These are phyloP conservation scores for Monascus ruber DNA, from an alignment of 2,329 filamentous ascomycete species.

Conservation along the genomic window DNA sequence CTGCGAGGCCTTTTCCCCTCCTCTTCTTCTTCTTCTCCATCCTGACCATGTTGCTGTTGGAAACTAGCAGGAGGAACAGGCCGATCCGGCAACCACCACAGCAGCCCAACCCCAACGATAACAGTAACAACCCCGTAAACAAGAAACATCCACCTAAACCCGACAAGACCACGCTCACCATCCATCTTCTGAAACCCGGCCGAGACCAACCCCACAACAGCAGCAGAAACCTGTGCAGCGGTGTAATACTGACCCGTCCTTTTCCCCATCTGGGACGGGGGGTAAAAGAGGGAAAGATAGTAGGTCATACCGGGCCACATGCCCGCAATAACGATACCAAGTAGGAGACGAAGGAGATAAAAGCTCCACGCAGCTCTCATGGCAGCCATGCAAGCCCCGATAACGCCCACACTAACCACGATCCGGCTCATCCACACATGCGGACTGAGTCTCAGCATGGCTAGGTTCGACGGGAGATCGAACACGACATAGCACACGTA, in stretches of 20 bases:
- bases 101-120: conserved; percentile 57
- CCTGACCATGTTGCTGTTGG: too few relatives aligned
- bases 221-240: conserved; percentile 75
- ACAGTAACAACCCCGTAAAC: conserved; percentile 69
- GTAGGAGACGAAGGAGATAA: conserved; percentile 71
- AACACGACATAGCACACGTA: conserved; percentile 89
- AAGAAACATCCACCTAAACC: conserved; percentile 64
- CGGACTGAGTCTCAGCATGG: conserved; percentile 77
- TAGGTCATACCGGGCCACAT: conserved; percentile 96
- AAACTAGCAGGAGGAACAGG: conserved; percentile 49
- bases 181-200: conserved; percentile 91
- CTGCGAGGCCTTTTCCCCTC: conserved; percentile 8
- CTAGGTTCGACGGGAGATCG: conserved; percentile 74
- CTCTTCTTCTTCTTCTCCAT: conserved; percentile 17
- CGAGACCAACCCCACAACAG: conserved; percentile 79
- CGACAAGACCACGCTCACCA: conserved; percentile 60
- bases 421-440: conserved; percentile 88
- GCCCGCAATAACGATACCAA: conserved; percentile 78
- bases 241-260: conserved; percentile 85
- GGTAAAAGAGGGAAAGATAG: conserved; percentile 85
- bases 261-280: conserved; percentile 73
- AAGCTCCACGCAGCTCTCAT: conserved; percentile 75
- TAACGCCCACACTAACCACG: conserved; percentile 73
- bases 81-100: conserved; percentile 87
- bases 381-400: conserved; percentile 72